phyloP scores from a whole-genome alignment of 306 rosid genomes.

The Dryas alaskensis region DNA sequence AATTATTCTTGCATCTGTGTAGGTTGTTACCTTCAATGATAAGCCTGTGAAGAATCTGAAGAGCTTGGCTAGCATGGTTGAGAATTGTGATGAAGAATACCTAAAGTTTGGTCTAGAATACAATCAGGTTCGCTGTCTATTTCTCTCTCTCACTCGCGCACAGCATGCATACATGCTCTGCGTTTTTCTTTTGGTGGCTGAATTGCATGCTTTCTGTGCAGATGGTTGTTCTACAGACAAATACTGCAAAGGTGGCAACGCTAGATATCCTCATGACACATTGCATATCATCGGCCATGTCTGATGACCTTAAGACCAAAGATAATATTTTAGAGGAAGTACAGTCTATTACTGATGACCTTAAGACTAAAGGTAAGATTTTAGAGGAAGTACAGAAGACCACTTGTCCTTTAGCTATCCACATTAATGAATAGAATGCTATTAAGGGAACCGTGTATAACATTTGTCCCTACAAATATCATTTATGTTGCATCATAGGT shows the following conservation, averaged over 20 bases:
- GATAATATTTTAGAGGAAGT: conserved; percentile 2
- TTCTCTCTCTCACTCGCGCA: not conserved
- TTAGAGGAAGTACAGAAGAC: conserved; percentile 8
- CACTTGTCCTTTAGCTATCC: not conserved
- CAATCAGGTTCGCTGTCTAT: conserved; percentile 53
- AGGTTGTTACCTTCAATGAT: conserved; percentile 68
- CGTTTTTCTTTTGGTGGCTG: conserved; percentile 1
- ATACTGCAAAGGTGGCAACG: conserved; percentile 58
- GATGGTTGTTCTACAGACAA: conserved; percentile 55
- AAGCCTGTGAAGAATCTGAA: conserved; percentile 65
- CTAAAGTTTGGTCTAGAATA: conserved; percentile 65
- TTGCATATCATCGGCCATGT: conserved; percentile 64
- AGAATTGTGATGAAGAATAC: conserved; percentile 61
- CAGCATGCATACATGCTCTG: not conserved
- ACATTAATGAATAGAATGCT: not conserved
- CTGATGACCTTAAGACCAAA: conserved; percentile 55
- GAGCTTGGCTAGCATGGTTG: conserved; percentile 74
- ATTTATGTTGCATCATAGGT: not conserved
- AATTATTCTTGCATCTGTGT: conserved; percentile 15
- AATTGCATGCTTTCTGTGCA: conserved; percentile 26
- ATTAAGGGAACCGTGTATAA: not conserved
- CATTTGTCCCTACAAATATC: not conserved
- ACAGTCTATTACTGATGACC: not conserved
- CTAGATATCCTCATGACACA: conserved; percentile 61
- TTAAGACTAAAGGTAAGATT: conserved; percentile 8